Evolutionary conservation across 805 yeast species (phyloP).

Genomic region (Candida corydali): DNA sequence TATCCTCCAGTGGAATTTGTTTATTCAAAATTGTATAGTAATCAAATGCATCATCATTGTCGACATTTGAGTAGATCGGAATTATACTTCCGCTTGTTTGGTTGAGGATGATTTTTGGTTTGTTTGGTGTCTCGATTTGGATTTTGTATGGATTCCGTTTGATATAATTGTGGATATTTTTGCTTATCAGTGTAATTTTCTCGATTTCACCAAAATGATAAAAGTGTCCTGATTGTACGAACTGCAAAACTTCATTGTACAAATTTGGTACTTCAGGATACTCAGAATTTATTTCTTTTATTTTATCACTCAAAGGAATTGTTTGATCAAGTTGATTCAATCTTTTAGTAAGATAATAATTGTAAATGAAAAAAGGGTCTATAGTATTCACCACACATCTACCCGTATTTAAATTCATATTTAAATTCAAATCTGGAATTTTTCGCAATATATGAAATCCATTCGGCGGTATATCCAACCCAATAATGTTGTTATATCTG

Average conservation of each 20-base stretch:
- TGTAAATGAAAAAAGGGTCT: constrained; percentile 1
- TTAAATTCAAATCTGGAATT: not conserved
- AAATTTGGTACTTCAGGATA: too few species aligned
- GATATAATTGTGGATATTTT: not conserved
- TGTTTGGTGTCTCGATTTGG: not conserved
- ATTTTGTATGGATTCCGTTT: not conserved
- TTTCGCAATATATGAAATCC: not conserved
- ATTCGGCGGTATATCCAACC: constrained; percentile 2
- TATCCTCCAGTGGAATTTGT: not conserved
- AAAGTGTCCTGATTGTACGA: not conserved
- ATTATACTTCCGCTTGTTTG: constrained; percentile 3
- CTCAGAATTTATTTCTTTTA: too few species aligned
- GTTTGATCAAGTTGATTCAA: too few species aligned
- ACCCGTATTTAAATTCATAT: not conserved
- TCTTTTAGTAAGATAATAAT: not conserved
- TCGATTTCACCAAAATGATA: not conserved
- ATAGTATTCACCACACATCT: not conserved
- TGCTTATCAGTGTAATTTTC: not conserved
- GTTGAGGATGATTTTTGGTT: constrained; percentile 1
- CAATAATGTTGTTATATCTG: not conserved
- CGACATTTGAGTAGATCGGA: constrained; percentile 10
- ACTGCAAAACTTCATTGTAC: not conserved
- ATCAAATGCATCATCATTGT: constrained; percentile 34
- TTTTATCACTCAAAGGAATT: too few species aligned
- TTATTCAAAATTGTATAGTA: constrained; percentile 14